Conservation (phyloP, 352 stramenopile genomes). For the Pythium myriotylum region DNA sequence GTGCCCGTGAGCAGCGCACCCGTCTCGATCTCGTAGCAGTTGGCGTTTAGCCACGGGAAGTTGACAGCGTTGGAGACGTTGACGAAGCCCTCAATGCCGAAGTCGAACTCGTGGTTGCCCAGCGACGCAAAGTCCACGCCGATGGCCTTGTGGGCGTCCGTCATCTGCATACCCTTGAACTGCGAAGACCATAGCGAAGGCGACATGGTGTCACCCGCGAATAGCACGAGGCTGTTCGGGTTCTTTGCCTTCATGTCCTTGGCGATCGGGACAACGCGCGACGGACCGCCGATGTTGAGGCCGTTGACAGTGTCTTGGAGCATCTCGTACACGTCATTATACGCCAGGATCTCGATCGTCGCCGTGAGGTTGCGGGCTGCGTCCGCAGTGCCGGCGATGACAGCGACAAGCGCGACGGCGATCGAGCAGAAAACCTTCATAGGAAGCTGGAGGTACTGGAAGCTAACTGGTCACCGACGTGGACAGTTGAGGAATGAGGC, state of each 20-base stretch:
- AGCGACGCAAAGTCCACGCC: conserved; percentile 70
- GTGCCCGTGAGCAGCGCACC: conserved; percentile 53
- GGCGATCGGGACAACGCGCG: conserved; percentile 70
- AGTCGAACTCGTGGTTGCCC: conserved; percentile 81
- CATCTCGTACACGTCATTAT: conserved; percentile 86
- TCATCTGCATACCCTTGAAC: conserved; percentile 83
- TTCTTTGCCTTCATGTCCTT: conserved; percentile 57
- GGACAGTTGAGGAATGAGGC: conserved; percentile 29
- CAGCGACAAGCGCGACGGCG: conserved; percentile 27
- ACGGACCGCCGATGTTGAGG: conserved; percentile 68
- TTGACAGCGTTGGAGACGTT: conserved; percentile 56
- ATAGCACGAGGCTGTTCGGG: conserved; percentile 56
- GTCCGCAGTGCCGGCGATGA: conserved; percentile 20
- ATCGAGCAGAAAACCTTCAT: conserved; percentile 42
- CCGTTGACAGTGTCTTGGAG: conserved; percentile 62
- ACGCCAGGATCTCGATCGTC: conserved; percentile 69
- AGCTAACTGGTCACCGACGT: neutral
- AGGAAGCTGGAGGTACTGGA: neutral
- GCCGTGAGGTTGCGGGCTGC: conserved; percentile 45
- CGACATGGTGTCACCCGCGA: conserved; percentile 81
- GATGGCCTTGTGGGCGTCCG: conserved; percentile 74
- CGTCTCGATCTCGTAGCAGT: conserved; percentile 57
- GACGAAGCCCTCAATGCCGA: conserved; percentile 67
- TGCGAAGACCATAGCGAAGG: conserved; percentile 81
- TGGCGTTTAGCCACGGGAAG: conserved; percentile 75